These are phyloP conservation scores for Ophioceras dolichostomum DNA, from an alignment of 2,329 filamentous ascomycete genomes.

Conservation along the genomic window DNA sequence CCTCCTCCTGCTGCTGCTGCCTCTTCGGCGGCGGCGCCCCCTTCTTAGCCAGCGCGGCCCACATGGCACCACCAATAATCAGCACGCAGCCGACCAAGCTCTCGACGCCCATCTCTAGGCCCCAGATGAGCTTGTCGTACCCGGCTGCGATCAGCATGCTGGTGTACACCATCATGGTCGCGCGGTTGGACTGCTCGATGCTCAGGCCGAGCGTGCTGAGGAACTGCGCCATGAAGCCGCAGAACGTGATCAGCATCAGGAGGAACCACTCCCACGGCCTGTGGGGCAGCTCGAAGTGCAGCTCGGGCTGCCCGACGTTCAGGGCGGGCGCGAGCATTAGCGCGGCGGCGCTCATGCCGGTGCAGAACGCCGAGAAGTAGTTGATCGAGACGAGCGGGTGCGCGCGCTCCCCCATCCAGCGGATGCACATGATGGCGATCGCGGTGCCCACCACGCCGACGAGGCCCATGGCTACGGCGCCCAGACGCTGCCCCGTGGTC, in stretches of 20 bases:
- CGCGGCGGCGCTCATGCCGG: slow-evolving; percentile 50
- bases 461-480: slow-evolving; percentile 33
- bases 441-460: slow-evolving; percentile 68
- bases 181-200: slow-evolving; percentile 47
- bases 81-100: slow-evolving; percentile 38
- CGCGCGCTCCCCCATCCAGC: slow-evolving; percentile 67
- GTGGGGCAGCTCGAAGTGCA: slow-evolving; percentile 29
- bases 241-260: slow-evolving; percentile 54
- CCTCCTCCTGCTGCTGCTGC: slow-evolving; percentile 12
- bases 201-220: slow-evolving; percentile 67
- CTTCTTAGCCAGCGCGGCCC: slow-evolving; percentile 33
- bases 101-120: slow-evolving; percentile 33
- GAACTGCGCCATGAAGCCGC: slow-evolving; percentile 78
- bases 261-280: slow-evolving; percentile 48
- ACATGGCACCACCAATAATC: slow-evolving; percentile 40
- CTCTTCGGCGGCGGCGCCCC: slow-evolving; percentile 9
- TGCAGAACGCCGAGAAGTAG: slow-evolving; percentile 65
- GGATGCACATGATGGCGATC: slow-evolving; percentile 61
- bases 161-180: slow-evolving; percentile 45
- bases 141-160: slow-evolving; percentile 43
- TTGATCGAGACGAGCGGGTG: slow-evolving; percentile 79
- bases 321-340: slow-evolving; percentile 39
- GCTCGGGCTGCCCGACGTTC: slow-evolving; percentile 29
- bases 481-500: slow-evolving; percentile 8
- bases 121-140: slow-evolving; percentile 41